These are phyloP conservation scores for Salix exigua DNA, from an alignment of 345 rosid species.

Conservation along the genomic window DNA sequence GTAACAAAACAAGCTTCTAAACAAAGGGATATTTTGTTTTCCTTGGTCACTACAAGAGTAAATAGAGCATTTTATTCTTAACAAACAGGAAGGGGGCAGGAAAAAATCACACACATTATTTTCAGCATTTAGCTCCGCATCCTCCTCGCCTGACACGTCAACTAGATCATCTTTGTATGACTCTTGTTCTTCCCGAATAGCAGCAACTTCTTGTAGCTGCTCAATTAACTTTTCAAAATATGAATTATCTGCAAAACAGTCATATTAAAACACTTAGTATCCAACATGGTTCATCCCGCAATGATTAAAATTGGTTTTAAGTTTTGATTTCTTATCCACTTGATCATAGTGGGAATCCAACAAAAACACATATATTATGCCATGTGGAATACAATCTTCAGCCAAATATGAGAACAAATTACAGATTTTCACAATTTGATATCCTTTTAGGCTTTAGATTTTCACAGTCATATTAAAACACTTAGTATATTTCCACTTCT, in stretches of 20 bases:
- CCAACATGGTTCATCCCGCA: background rate
- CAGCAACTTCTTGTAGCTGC: conserved; percentile 51
- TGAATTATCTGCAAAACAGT: conserved; percentile 45
- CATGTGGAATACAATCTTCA: background rate
- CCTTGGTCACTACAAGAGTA: background rate
- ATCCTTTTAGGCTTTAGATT: background rate
- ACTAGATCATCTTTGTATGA: conserved; percentile 32
- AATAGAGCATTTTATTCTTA: background rate
- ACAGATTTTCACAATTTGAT: background rate
- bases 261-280: background rate
- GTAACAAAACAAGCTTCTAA: no score
- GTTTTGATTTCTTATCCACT: background rate
- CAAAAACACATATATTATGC: background rate
- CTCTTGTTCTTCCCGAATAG: conserved; percentile 29
- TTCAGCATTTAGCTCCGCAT: conserved; percentile 30
- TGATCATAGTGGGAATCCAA: background rate
- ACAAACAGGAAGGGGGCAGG: background rate
- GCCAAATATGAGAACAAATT: background rate
- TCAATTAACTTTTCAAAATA: conserved; percentile 58
- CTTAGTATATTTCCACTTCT: background rate
- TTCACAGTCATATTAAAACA: no score
- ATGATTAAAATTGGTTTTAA: background rate
- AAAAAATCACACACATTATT: conserved; percentile 32
- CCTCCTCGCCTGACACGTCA: conserved; percentile 33
- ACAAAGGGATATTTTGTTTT: no score